Conservation (phyloP, 305 asterid species). For the Fraxinus ornus region DNA sequence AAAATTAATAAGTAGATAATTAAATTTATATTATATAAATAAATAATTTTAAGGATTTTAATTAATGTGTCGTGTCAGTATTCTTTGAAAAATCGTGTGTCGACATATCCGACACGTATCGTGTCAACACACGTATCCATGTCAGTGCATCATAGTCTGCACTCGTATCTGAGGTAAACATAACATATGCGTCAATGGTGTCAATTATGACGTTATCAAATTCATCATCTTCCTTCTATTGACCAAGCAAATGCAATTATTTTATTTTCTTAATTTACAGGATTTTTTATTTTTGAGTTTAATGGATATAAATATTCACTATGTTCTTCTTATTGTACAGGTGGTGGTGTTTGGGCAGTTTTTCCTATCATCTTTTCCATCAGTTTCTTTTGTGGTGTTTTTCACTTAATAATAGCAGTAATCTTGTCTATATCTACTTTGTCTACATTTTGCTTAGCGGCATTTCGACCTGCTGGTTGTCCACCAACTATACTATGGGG, state of each 20-base stretch:
- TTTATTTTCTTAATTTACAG: constrained; percentile 2
- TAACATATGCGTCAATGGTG: not conserved
- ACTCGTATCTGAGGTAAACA: not conserved
- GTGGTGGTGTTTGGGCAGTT: constrained; percentile 84
- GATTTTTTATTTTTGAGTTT: constrained; percentile 14
- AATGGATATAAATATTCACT: constrained; percentile 11
- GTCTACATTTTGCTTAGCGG: constrained; percentile 58
- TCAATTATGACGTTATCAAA: not conserved
- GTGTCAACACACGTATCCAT: too few relatives aligned
- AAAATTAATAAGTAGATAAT: too few relatives aligned
- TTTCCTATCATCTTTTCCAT: constrained; percentile 64
- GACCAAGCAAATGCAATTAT: not conserved
- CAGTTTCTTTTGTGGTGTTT: constrained; percentile 47
- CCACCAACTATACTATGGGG: constrained; percentile 90
- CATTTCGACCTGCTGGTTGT: constrained; percentile 73
- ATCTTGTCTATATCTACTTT: constrained; percentile 59
- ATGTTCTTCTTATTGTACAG: constrained; percentile 43
- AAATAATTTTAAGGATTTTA: too few relatives aligned
- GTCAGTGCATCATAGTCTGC: not conserved
- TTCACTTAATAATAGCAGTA: constrained; percentile 43
- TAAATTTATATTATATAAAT: too few relatives aligned
- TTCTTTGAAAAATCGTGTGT: too few relatives aligned
- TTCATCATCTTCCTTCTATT: not conserved
- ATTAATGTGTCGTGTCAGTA: too few relatives aligned
- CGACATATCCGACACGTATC: too few relatives aligned